Percentiles rank a stretch among this genome's conserved stretches.
These are phyloP conservation scores for Pseudogymnoascus sp. DNA, from an alignment of 2,329 filamentous ascomycete genomes.

Conservation along the genomic window DNA sequence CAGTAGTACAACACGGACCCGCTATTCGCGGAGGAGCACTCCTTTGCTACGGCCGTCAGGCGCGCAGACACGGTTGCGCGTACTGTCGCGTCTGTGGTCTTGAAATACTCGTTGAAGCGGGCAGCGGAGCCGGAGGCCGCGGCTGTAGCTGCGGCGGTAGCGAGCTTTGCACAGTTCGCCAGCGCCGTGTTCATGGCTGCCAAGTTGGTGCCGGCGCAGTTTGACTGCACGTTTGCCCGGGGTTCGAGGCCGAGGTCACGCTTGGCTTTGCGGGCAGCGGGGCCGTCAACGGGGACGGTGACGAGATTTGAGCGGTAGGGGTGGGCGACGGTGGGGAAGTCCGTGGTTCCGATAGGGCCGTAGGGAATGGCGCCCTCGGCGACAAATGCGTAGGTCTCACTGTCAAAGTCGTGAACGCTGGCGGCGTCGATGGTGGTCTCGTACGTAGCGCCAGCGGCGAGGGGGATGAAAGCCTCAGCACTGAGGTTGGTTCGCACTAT, in stretches of 20 bases:
- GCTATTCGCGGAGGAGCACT: slow-evolving; percentile 45
- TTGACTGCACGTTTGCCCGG: slow-evolving; percentile 44
- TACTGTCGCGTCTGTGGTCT: slow-evolving; percentile 40
- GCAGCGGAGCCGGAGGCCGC: slow-evolving; percentile 41
- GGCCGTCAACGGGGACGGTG: slow-evolving; percentile 49
- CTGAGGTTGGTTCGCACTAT: slow-evolving; percentile 31
- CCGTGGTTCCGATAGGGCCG: slow-evolving; percentile 43
- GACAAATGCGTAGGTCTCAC: slow-evolving; percentile 49
- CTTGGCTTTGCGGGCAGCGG: slow-evolving; percentile 43
- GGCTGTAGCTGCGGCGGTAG: slow-evolving; percentile 44
- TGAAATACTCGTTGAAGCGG: slow-evolving; percentile 57
- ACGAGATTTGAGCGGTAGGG: slow-evolving; percentile 53
- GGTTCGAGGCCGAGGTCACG: slow-evolving; percentile 33
- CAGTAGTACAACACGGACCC: slow-evolving; percentile 51
- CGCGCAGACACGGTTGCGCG: slow-evolving; percentile 43
- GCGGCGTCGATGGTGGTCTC: slow-evolving; percentile 38
- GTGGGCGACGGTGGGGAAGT: slow-evolving; percentile 45
- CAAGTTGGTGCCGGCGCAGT: slow-evolving; percentile 45
- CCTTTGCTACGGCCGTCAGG: slow-evolving; percentile 45
- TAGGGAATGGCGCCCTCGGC: slow-evolving; percentile 50
- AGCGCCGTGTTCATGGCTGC: slow-evolving; percentile 44
- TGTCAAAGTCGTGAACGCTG: slow-evolving; percentile 35
- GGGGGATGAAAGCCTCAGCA: slow-evolving; percentile 32
- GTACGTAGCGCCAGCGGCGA: slow-evolving; percentile 35
- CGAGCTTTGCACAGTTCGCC: slow-evolving; percentile 45